phyloP scores from a whole-genome alignment of 2,329 filamentous ascomycete species.

The Chaetothyriales sp. region DNA sequence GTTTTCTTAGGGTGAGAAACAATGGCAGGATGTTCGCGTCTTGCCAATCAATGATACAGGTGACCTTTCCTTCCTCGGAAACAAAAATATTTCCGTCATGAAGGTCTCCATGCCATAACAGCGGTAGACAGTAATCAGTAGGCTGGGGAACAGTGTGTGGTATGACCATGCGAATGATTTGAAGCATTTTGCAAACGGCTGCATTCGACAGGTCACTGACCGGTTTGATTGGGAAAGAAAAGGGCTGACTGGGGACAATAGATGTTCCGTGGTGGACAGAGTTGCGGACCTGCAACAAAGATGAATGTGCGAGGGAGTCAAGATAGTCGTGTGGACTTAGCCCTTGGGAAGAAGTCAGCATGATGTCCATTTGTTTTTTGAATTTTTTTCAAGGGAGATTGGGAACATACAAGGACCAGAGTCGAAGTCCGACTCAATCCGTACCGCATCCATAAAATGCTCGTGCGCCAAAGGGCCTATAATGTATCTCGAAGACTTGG shows the following conservation, averaged over 20 bases:
- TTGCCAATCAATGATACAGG: slow-evolving; percentile 16
- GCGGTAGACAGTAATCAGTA: not conserved
- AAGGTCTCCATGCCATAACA: not conserved
- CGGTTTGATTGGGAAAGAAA: not conserved
- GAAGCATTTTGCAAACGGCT: not conserved
- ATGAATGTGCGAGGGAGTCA: not conserved
- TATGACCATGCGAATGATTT: not conserved
- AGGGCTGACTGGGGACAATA: not conserved
- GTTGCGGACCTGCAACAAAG: not conserved
- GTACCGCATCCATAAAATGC: too few species aligned
- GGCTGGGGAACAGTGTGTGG: not conserved
- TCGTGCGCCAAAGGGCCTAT: too few species aligned
- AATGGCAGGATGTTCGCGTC: slow-evolving; percentile 12
- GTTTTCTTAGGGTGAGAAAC: slow-evolving; percentile 10
- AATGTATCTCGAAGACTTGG: too few species aligned
- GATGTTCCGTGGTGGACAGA: not conserved
- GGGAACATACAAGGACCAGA: too few species aligned
- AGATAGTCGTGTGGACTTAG: not conserved
- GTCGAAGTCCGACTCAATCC: too few species aligned
- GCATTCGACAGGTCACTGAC: not conserved
- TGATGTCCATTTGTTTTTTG: too few species aligned
- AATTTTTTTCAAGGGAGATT: too few species aligned
- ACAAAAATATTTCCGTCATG: slow-evolving; percentile 13
- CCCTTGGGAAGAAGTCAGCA: not conserved
- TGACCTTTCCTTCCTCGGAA: slow-evolving; percentile 10